Base-by-base conservation (phyloP, 1,139 yeast genomes). In the Taphrina flavorubra region DNA sequence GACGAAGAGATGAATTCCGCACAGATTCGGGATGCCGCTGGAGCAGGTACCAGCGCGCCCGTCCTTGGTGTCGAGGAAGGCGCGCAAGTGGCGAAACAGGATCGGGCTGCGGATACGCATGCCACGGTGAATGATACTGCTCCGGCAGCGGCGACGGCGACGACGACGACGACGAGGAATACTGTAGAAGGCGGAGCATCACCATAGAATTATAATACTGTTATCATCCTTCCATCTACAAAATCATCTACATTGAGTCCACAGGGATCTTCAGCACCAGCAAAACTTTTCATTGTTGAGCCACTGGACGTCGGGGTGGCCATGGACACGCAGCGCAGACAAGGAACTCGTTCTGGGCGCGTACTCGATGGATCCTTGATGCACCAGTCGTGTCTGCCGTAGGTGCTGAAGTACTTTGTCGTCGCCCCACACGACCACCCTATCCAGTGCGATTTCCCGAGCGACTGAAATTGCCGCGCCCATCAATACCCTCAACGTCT, bases 1-100 rank as follows among this genome's bases (percentile, higher is more conserved):
- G 89, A 89, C 74, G 86, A 86, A 71, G 97, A 92, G 74, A 87
- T 92, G 95, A 90, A 90, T 20, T 51, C 59, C 10, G 31, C 37
- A 4, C 44, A 31, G 46, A 36, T 44, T 11, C 47, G 67, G 14
- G 51, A 34, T 55, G 67, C 20, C 13, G 67, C 67, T 8, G 67
- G 67, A 4, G 67, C 67, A 8, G 67, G 67, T 16, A 42, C 10
- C 14, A 11, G 14, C 3, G 53, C 53, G 8, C 62, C 62, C 14
- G 18, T 58, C 40, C 39, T 58, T 13, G 62, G 40, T 10, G 40
- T 58, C 62, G 62, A 58, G 42, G 39, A n/a, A 11, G 60, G 53
- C 36, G n/a, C 10, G n/a, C 36, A 20, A 4, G 53, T 49, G 11
- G 13, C 53, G 34, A 49, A 13, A 2, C 47, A 44, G 31, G 4